Conservation (phyloP, 192 early-diverging fungal species). For the Thoreauomyces humboldtii region DNA sequence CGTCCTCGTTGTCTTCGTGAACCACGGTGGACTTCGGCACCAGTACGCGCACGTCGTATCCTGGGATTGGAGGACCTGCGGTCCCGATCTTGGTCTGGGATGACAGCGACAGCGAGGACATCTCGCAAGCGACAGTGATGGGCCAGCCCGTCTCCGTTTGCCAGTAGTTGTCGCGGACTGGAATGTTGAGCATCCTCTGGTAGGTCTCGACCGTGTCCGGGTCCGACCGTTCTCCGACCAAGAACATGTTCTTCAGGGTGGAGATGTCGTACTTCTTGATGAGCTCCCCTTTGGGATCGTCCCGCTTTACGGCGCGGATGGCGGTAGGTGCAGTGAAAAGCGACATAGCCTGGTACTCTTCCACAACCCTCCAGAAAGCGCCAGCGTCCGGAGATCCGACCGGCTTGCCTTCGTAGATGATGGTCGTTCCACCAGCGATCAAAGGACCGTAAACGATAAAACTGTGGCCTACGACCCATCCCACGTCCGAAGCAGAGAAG, state of each 20-base stretch:
- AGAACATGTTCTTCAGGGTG: slow-evolving; percentile 61
- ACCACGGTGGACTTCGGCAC: slow-evolving; percentile 14
- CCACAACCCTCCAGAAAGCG: slow-evolving; percentile 74
- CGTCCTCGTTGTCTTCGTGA: slow-evolving; percentile 15
- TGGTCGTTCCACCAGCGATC: slow-evolving; percentile 69
- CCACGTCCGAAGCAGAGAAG: slow-evolving; percentile 81
- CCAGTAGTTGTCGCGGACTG: slow-evolving; percentile 85
- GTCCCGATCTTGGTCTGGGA: slow-evolving; percentile 54
- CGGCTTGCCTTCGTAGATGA: slow-evolving; percentile 87
- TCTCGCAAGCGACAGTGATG: slow-evolving; percentile 70
- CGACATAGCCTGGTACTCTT: slow-evolving; percentile 71
- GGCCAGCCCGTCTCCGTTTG: slow-evolving; percentile 85
- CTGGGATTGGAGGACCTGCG: slow-evolving; percentile 78
- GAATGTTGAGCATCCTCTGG: slow-evolving; percentile 41
- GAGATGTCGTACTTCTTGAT: slow-evolving; percentile 62
- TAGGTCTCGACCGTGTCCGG: slow-evolving; percentile 68
- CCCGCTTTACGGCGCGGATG: slow-evolving; percentile 64
- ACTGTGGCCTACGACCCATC: slow-evolving; percentile 85
- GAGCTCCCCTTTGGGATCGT: slow-evolving; percentile 66
- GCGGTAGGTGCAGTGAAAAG: slow-evolving; percentile 87
- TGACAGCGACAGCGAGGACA: not conserved
- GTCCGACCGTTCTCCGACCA: slow-evolving; percentile 83
- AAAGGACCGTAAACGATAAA: slow-evolving; percentile 83
- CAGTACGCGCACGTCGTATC: slow-evolving; percentile 67
- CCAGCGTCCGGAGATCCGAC: slow-evolving; percentile 73